These are phyloP conservation scores for Emericellopsis atlantica DNA, from an alignment of 2,329 filamentous ascomycete genomes.

Conservation along the genomic window DNA sequence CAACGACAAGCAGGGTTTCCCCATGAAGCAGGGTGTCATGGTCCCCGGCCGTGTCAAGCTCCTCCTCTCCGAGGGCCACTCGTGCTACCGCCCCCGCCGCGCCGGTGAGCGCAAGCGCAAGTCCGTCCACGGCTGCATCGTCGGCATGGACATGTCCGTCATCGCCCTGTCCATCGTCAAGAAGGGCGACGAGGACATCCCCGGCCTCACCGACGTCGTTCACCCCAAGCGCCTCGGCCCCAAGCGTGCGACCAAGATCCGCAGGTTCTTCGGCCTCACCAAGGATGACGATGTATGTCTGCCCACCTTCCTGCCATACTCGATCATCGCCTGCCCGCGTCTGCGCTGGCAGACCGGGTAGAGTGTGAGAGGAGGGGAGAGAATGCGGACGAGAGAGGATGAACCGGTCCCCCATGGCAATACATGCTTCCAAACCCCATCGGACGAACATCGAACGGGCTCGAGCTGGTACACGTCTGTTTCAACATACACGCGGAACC, in stretches of 20 bases:
- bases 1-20: slow-evolving; percentile 99
- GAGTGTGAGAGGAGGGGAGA: slow-evolving; percentile 40
- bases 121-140: slow-evolving; percentile 97
- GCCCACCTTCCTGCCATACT: slow-evolving; percentile 34
- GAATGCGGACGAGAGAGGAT: neutral
- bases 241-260: slow-evolving; percentile 99
- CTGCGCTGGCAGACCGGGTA: slow-evolving; percentile 36
- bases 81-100: slow-evolving; percentile 97
- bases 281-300: slow-evolving; percentile 99
- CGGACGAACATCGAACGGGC: too few relatives aligned
- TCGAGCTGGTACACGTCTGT: too few relatives aligned
- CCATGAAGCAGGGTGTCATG: slow-evolving; percentile 99
- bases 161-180: slow-evolving; percentile 93
- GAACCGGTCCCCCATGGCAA: too few relatives aligned
- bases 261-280: slow-evolving; percentile 98
- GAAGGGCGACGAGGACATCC: slow-evolving; percentile 90
- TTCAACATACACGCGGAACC: too few relatives aligned
- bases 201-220: slow-evolving; percentile 93
- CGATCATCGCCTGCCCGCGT: slow-evolving; percentile 59
- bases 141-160: slow-evolving; percentile 88
- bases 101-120: slow-evolving; percentile 99
- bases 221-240: slow-evolving; percentile 98
- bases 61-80: slow-evolving; percentile 91
- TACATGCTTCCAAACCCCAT: neutral
- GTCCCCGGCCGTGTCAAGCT: slow-evolving; percentile 97